These are phyloP conservation scores for Trametes cingulata DNA, from an alignment of 768 basidiomycete species.

Conservation along the genomic window DNA sequence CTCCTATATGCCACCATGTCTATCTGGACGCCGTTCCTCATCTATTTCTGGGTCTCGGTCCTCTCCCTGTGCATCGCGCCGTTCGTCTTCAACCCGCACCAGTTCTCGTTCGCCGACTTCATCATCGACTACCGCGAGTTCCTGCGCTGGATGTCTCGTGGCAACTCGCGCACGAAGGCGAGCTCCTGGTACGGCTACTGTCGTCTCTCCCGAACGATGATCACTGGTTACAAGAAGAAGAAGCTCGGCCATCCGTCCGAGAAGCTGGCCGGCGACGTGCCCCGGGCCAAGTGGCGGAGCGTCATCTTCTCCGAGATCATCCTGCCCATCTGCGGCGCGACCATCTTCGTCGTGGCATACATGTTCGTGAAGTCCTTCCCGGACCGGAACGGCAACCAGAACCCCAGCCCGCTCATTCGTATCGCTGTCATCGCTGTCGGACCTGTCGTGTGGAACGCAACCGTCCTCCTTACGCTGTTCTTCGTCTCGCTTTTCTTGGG, in stretches of 20 bases:
- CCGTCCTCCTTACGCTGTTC: constrained; percentile 81
- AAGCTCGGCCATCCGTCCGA: constrained; percentile 97
- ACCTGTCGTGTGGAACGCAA: constrained; percentile 94
- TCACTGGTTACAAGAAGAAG: constrained; percentile 99
- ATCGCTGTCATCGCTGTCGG: constrained; percentile 88
- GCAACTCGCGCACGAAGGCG: constrained; percentile 93
- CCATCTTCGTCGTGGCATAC: constrained; percentile 80
- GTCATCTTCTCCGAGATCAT: constrained; percentile 85
- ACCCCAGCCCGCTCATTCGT: constrained; percentile 86
- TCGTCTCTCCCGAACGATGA: constrained; percentile 93
- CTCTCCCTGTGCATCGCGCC: constrained; percentile 94
- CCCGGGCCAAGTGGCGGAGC: constrained; percentile 84
- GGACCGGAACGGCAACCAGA: constrained; percentile 53
- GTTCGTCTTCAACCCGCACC: constrained; percentile 99
- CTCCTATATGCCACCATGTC: constrained; percentile 90
- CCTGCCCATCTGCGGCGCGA: constrained; percentile 74
- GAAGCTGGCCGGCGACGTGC: constrained; percentile 92
- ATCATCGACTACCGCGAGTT: constrained; percentile 99
- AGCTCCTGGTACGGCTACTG: constrained; percentile 99
- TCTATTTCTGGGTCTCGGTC: constrained; percentile 99
- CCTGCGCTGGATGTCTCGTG: constrained; percentile 98
- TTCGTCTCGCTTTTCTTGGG: constrained; percentile 91
- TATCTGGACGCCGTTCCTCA: constrained; percentile 91
- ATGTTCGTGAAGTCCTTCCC: constrained; percentile 95
- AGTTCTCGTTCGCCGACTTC: constrained; percentile 96